These are phyloP conservation scores for Raffaelea ambrosiae DNA, from an alignment of 2,329 filamentous ascomycete species.

Conservation along the genomic window DNA sequence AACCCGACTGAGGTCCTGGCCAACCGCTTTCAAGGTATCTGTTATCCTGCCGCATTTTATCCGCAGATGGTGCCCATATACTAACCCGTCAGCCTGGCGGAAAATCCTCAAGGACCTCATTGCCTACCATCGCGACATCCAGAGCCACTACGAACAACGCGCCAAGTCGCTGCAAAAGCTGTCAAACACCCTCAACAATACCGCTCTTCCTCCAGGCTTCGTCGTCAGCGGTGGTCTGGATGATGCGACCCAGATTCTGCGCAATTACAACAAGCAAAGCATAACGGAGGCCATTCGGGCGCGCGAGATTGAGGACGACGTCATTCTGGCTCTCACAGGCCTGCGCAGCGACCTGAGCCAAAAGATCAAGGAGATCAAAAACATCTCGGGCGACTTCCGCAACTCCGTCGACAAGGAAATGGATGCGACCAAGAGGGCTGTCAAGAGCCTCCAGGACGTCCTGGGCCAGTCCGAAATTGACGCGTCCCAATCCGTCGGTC, in stretches of 20 bases:
- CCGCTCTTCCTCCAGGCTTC: constrained; percentile 65
- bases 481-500: constrained; percentile 64
- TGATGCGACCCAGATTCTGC: constrained; percentile 74
- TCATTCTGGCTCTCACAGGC: constrained; percentile 78
- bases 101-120: constrained; percentile 94
- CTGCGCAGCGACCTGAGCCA: constrained; percentile 81
- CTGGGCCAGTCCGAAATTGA: constrained; percentile 74
- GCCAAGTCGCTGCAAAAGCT: constrained; percentile 77
- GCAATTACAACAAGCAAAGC: constrained; percentile 73
- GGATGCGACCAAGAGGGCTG: constrained; percentile 70
- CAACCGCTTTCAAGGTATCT: constrained; percentile 76
- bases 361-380: constrained; percentile 98
- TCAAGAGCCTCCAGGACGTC: constrained; percentile 73
- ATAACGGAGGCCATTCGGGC: constrained; percentile 80
- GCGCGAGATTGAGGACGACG: constrained; percentile 81
- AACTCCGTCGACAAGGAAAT: constrained; percentile 95
- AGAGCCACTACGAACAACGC: constrained; percentile 77
- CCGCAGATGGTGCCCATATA: not conserved
- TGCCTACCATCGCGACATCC: constrained; percentile 85
- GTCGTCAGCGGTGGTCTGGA: constrained; percentile 74
- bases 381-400: constrained; percentile 88
- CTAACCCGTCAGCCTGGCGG: constrained; percentile 62
- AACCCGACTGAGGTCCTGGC: constrained; percentile 83
- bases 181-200: constrained; percentile 76
- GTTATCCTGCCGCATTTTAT: constrained; percentile 4